Percentiles rank a stretch among this genome's conserved stretches.
Evolutionary conservation across 208 protist species (phyloP).

Genomic region (Wallacemonas sp.): DNA sequence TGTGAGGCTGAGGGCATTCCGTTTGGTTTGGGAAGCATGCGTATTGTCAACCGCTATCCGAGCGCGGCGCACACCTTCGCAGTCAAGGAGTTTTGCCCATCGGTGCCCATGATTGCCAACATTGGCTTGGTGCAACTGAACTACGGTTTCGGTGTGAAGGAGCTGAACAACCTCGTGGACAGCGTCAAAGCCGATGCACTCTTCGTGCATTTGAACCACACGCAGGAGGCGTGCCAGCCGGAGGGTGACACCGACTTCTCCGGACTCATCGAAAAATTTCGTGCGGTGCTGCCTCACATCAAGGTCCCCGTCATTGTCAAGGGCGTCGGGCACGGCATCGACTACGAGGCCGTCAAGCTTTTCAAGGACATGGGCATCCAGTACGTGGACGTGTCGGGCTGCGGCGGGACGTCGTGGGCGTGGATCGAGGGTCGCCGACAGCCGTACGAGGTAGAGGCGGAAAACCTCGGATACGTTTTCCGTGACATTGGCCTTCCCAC

Average conservation of each 20-base stretch:
- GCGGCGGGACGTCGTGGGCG: constrained; percentile 90
- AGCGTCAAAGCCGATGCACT: constrained; percentile 83
- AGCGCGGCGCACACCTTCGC: constrained; percentile 82
- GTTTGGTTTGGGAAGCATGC: constrained; percentile 90
- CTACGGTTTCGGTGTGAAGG: constrained; percentile 86
- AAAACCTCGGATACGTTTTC: constrained; percentile 88
- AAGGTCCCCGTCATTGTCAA: constrained; percentile 90
- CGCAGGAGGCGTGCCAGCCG: constrained; percentile 88
- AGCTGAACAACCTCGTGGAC: constrained; percentile 84
- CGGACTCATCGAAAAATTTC: constrained; percentile 72
- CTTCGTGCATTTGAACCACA: constrained; percentile 92
- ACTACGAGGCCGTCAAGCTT: constrained; percentile 54
- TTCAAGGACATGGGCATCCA: constrained; percentile 78
- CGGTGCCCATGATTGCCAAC: constrained; percentile 91
- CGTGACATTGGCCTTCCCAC: constrained; percentile 87
- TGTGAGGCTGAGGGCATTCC: constrained; percentile 86
- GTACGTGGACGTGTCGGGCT: constrained; percentile 88
- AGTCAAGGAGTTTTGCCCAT: constrained; percentile 87
- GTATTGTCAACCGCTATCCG: constrained; percentile 88
- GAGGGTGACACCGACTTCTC: constrained; percentile 92
- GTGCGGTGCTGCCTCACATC: constrained; percentile 67
- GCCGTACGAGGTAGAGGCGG: constrained; percentile 38
- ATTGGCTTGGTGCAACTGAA: constrained; percentile 92
- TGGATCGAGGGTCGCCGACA: constrained; percentile 91
- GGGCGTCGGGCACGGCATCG: constrained; percentile 89